These are phyloP conservation scores for Xylaria polymorpha DNA, from an alignment of 2,329 filamentous ascomycete species.

Conservation along the genomic window DNA sequence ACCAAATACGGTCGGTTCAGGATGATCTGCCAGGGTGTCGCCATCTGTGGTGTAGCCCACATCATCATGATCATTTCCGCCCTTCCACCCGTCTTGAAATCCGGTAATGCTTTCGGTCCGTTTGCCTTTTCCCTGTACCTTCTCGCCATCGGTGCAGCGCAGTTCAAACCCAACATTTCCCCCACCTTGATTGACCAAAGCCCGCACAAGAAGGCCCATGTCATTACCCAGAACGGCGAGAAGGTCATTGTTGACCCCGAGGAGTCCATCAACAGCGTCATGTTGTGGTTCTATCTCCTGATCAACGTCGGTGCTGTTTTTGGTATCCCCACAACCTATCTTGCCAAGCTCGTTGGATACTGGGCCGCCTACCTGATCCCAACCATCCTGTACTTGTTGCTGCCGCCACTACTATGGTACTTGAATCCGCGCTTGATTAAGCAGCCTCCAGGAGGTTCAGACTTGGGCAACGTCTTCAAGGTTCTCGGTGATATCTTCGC, in stretches of 20 bases:
- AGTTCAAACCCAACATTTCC: constrained; percentile 79
- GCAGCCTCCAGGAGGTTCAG: constrained; percentile 72
- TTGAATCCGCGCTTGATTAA: constrained; percentile 68
- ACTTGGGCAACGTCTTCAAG: constrained; percentile 60
- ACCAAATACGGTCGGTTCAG: constrained; percentile 55
- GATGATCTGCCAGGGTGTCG: constrained; percentile 50
- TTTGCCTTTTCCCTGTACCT: constrained; percentile 70
- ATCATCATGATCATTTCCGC: constrained; percentile 51
- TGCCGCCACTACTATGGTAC: constrained; percentile 67
- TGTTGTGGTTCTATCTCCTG: constrained; percentile 70
- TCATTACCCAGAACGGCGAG: constrained; percentile 67
- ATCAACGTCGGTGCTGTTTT: constrained; percentile 65
- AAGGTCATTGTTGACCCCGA: constrained; percentile 74
- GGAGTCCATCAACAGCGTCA: constrained; percentile 72
- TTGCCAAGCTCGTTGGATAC: constrained; percentile 62
- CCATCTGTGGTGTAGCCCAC: constrained; percentile 52
- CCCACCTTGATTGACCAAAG: constrained; percentile 77
- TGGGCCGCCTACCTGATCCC: constrained; percentile 59
- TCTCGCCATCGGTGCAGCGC: constrained; percentile 69
- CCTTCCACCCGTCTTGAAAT: constrained; percentile 55
- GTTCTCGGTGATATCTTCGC: constrained; percentile 53
- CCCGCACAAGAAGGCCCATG: constrained; percentile 63
- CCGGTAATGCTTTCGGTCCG: constrained; percentile 62
- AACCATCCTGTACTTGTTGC: constrained; percentile 66
- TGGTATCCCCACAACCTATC: constrained; percentile 62